Evolutionary conservation across 257 asterid genomes (phyloP), one percentile per base, ranked within the genome.

Genomic region (Thymus mandschuricus): DNA sequence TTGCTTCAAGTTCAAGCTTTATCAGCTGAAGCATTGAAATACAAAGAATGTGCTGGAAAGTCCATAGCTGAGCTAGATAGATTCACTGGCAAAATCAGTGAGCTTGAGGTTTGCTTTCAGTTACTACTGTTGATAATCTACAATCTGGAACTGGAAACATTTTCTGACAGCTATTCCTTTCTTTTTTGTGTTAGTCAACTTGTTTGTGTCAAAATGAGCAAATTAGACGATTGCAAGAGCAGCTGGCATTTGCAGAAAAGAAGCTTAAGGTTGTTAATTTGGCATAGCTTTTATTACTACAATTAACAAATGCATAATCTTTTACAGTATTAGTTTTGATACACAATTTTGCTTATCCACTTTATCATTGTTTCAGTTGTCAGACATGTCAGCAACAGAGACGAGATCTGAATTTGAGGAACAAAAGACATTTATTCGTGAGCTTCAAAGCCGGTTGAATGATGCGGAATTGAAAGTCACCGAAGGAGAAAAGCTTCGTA

Each of bases 401-500:
- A 88, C 96, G 61, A 83, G 86, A 69, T 74, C 89, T 68, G 96
- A 76, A 71, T 90, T 72, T 77, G 97, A 92, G 82, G 86, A 81
- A 68, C 97, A 87, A 71, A 83, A 81, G 60, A 74, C 74, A 49
- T 45, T 78, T 30, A 82, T 88, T 35, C 28, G 21, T 64, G 91
- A 89, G 59, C 71, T 95, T 62, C 87, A 84, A 35, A 77, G 40
- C 64, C 91, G 92, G 9, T 83, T 95, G 33, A 84, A 85, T 46
- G 96, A 90, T 29, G 93, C 99, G 11, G 99, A 92, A 66, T 48
- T 51, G 30, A 92, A 92, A 69, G 81, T 92, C 67, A 74, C 82
- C 5, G 99, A 92, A 81, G 98, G 98, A 73, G 98, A 90, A 76
- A 79, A 82, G 68, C 88, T 87, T n/a, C 89, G 99, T 2, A 95